These are phyloP conservation scores for Friedmanniomyces endolithicus DNA, from an alignment of 495 filamentous ascomycete species.

Conservation along the genomic window DNA sequence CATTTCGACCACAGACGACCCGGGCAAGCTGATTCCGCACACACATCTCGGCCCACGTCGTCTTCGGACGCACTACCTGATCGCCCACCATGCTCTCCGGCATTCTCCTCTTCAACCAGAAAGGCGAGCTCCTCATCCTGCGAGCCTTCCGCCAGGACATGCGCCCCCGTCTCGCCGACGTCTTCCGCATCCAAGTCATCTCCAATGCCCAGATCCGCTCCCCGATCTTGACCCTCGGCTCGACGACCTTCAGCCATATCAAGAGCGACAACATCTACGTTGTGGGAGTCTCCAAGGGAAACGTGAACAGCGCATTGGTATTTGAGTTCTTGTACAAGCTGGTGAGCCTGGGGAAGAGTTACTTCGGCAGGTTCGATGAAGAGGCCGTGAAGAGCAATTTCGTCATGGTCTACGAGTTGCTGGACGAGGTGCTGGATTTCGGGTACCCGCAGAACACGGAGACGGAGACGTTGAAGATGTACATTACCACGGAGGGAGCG, in stretches of 20 bases:
- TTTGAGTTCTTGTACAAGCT: slow-evolving; percentile 97
- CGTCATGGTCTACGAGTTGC: slow-evolving; percentile 92
- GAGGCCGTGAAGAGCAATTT: slow-evolving; percentile 99
- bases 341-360: slow-evolving; percentile 78
- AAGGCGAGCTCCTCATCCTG: slow-evolving; percentile 99
- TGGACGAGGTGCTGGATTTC: slow-evolving; percentile 98
- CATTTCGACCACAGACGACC: too few species aligned
- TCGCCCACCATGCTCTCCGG: slow-evolving; percentile 66
- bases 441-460: slow-evolving; percentile 99
- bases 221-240: slow-evolving; percentile 91
- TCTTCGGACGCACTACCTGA: neutral
- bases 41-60: slow-evolving; percentile 1
- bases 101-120: slow-evolving; percentile 96
- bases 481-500: slow-evolving; percentile 91
- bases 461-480: slow-evolving; percentile 98
- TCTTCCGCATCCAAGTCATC: slow-evolving; percentile 99
- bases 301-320: slow-evolving; percentile 96
- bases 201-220: slow-evolving; percentile 97
- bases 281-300: slow-evolving; percentile 96
- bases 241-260: slow-evolving; percentile 98
- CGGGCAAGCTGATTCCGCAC: neutral
- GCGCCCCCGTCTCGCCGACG: slow-evolving; percentile 88
- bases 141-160: slow-evolving; percentile 97
- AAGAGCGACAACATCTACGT: slow-evolving; percentile 99
- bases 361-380: slow-evolving; percentile 99